Base-by-base conservation (phyloP, 164 flowering plant genomes). In the Piper longum region DNA sequence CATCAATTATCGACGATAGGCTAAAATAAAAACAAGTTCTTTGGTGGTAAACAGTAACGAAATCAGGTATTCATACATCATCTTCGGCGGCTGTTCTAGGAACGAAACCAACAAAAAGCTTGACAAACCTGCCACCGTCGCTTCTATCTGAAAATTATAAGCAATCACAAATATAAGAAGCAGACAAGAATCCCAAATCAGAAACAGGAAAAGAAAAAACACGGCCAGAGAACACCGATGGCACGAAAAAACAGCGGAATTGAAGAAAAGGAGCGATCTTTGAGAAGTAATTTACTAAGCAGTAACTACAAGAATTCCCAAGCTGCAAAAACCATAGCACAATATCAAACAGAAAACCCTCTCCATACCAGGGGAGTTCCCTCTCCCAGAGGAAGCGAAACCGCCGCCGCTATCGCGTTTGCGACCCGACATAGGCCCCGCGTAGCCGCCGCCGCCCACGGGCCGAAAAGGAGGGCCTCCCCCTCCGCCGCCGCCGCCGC, bases 21-120 rank as follows among this genome's bases (percentile, higher is more conserved):
- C 5, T 7, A 56, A 9, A 16, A 56, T 16, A 17, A 26, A 56
- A 26, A 56, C 17, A 3, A 17, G 16, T 6, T 56, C 17, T 26
- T 16, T 59, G 41, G 40, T 9, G 39, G 8, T 16, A 59, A 59
- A 59, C 1, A 39, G 4, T 2, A 18, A 40, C 12, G 42, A 42
- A 44, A 26, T 40, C 16, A 16, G 56, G 52, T 77, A 26, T 8
- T 8, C 96, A 85, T 72, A 93, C 99, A 57, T 90, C 91, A 68
- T 85, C 87, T 74, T 91, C 99, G 7, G 82, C 81, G 16, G 89
- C 88, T 60, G 95, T 90, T 80, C 86, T 81, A 7, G 99, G 97
- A 63, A 95, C 97, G 39, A 97, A 95, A 41, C 97, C 97, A 67
- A 91, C 79, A 76, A 95, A 93, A 63, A 93, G 97, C 65, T 93